phyloP scores from a whole-genome alignment of 257 asterid genomes.

The Solanum corneliomulleri region DNA sequence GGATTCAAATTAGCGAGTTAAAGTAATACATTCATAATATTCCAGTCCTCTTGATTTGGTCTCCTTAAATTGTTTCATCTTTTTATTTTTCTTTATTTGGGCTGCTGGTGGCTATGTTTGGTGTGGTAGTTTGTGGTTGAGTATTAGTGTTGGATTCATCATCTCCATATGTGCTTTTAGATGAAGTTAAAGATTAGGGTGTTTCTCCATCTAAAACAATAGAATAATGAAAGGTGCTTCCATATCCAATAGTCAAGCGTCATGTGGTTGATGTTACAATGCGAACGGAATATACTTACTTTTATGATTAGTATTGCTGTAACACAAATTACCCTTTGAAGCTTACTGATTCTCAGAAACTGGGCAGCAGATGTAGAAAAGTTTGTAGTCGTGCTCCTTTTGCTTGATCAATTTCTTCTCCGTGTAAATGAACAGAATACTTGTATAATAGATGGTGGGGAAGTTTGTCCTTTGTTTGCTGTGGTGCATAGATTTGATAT shows the following conservation, averaged over 20 bases:
- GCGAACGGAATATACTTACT: background rate
- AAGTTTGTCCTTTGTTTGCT: background rate
- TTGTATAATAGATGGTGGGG: background rate
- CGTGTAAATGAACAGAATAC: background rate
- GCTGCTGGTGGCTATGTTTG: background rate
- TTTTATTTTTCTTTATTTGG: background rate
- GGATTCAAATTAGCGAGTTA: background rate
- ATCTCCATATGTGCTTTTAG: background rate
- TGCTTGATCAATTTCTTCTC: background rate
- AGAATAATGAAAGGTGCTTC: background rate
- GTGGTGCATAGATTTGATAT: background rate
- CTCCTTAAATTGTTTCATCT: background rate
- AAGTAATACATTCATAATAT: background rate
- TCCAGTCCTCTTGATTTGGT: background rate
- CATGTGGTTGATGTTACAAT: background rate
- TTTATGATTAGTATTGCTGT: background rate
- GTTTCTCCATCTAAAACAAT: background rate
- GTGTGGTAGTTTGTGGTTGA: background rate
- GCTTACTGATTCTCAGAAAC: background rate
- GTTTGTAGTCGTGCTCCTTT: background rate
- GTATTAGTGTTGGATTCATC: background rate
- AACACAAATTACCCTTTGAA: background rate
- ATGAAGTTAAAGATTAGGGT: background rate
- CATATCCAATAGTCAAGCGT: background rate
- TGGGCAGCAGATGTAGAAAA: background rate